Conservation (phyloP, 306 rosid species). For the Prunus mira region DNA sequence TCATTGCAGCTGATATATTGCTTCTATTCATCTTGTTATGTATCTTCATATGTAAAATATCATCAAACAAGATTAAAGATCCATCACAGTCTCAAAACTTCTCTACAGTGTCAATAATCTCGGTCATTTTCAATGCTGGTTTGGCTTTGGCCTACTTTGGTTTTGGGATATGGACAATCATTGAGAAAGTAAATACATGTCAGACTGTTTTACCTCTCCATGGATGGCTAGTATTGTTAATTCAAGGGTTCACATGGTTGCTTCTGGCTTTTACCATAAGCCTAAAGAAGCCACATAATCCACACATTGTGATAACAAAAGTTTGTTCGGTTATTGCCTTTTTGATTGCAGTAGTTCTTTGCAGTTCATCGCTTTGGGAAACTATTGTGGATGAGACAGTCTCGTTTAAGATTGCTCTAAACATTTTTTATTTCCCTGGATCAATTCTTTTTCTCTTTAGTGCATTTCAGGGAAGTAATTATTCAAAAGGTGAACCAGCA, state of each 20-base stretch:
- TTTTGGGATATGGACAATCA: constrained; percentile 20
- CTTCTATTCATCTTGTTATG: constrained; percentile 19
- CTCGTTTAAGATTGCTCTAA: constrained; percentile 6
- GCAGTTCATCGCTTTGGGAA: constrained; percentile 20
- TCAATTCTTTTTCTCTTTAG: constrained; percentile 17
- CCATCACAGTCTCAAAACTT: background rate
- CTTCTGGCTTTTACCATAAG: constrained; percentile 2
- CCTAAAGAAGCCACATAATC: constrained; percentile 6
- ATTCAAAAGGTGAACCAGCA: background rate
- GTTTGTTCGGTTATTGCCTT: background rate
- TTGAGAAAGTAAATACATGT: constrained; percentile 5
- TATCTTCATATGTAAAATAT: background rate
- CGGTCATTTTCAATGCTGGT: constrained; percentile 5
- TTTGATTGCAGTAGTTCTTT: constrained; percentile 17
- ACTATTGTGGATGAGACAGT: background rate
- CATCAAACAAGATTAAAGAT: constrained; percentile 5
- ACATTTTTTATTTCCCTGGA: constrained; percentile 20
- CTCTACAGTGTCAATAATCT: background rate
- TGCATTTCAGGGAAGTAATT: background rate
- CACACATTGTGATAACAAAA: background rate
- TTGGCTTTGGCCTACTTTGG: constrained; percentile 31
- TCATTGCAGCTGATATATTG: constrained; percentile 18
- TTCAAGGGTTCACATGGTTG: constrained; percentile 31
- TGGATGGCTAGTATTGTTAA: constrained; percentile 15
- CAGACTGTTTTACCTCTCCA: constrained; percentile 7